Evolutionary conservation across 805 yeast species (phyloP).

Genomic region (Candida peoriensis): DNA sequence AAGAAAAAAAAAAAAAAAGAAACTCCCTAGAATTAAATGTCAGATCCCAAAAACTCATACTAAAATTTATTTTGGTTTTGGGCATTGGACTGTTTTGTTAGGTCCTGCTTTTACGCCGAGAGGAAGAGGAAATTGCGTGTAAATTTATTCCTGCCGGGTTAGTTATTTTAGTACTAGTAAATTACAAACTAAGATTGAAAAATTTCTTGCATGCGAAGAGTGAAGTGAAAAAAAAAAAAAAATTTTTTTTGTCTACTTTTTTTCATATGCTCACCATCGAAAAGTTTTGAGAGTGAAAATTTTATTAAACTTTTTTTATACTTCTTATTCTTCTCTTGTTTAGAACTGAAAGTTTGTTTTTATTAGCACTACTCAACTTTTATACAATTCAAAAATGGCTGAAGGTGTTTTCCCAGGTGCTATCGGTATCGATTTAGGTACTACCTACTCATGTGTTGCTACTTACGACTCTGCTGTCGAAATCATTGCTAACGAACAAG

Average conservation of each 20-base stretch:
- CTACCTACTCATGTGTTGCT: slow-evolving; percentile 79
- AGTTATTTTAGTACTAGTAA: slow-evolving; percentile 7
- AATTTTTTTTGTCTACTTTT: slow-evolving; percentile 13
- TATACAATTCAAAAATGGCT: slow-evolving; percentile 53
- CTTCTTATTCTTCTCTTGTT: slow-evolving; percentile 5
- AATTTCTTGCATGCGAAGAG: neutral
- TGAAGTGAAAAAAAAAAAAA: slow-evolving; percentile 10
- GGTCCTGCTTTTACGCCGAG: slow-evolving; percentile 14
- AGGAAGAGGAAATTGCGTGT: slow-evolving; percentile 3
- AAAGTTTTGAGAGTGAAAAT: slow-evolving; percentile 18
- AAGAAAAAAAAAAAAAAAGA: too few species aligned
- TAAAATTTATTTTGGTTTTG: too few species aligned
- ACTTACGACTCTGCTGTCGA: slow-evolving; percentile 73
- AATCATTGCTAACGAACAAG: slow-evolving; percentile 78
- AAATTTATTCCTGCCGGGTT: slow-evolving; percentile 15
- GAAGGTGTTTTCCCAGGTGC: slow-evolving; percentile 99
- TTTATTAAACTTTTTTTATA: slow-evolving; percentile 14
- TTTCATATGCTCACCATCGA: too few species aligned
- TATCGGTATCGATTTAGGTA: slow-evolving; percentile 98
- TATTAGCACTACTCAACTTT: slow-evolving; percentile 8
- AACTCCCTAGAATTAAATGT: too few species aligned
- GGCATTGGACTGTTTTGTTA: slow-evolving; percentile 6
- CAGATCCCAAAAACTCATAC: too few species aligned
- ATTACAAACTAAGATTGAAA: slow-evolving; percentile 5
- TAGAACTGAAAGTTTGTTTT: slow-evolving; percentile 3